A percentile compares a stretch with the other conserved stretches of the same genome.
phyloP scores from a whole-genome alignment of 1,284 basidiomycete species.

The Ceratobasidium sp. region DNA sequence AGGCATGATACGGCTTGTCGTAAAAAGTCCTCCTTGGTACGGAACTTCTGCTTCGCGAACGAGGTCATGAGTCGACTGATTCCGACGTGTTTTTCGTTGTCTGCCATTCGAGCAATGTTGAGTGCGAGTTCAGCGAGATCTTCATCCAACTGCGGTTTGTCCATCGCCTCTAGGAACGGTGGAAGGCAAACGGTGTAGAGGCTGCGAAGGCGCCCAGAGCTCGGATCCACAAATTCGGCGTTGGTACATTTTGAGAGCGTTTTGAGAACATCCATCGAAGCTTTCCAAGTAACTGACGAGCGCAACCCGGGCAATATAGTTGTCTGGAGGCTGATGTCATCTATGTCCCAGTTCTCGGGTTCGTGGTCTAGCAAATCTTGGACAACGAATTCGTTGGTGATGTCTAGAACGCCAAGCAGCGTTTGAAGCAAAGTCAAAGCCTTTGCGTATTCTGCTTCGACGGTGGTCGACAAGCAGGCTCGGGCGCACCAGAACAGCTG shows the following conservation, averaged over 20 bases:
- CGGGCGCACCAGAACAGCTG: conserved; percentile 90
- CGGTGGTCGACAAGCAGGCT: conserved; percentile 85
- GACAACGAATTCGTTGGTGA: conserved; percentile 74
- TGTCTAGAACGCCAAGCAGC: conserved; percentile 78
- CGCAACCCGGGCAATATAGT: conserved; percentile 85
- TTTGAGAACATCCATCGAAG: conserved; percentile 79
- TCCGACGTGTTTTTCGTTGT: conserved; percentile 76
- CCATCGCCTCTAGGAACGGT: conserved; percentile 88
- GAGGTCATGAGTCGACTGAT: conserved; percentile 90
- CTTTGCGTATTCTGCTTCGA: conserved; percentile 84
- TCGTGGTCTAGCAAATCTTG: conserved; percentile 75
- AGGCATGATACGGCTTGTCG: conserved; percentile 89
- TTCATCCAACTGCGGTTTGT: conserved; percentile 71
- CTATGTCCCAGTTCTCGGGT: conserved; percentile 79
- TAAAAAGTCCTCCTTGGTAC: conserved; percentile 93
- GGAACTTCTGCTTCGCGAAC: conserved; percentile 88
- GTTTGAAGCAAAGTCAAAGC: conserved; percentile 76
- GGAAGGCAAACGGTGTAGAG: conserved; percentile 88
- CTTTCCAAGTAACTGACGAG: conserved; percentile 77
- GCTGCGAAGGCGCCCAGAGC: conserved; percentile 81
- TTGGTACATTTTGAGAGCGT: conserved; percentile 61
- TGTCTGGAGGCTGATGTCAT: conserved; percentile 74
- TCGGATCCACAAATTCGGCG: conserved; percentile 77
- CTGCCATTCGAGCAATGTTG: conserved; percentile 80
- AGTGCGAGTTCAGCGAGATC: conserved; percentile 78